Evolutionary conservation across 768 basidiomycete species (phyloP), one percentile per base, ranked within the genome.

Genomic region (Hypholoma sublateritium): DNA sequence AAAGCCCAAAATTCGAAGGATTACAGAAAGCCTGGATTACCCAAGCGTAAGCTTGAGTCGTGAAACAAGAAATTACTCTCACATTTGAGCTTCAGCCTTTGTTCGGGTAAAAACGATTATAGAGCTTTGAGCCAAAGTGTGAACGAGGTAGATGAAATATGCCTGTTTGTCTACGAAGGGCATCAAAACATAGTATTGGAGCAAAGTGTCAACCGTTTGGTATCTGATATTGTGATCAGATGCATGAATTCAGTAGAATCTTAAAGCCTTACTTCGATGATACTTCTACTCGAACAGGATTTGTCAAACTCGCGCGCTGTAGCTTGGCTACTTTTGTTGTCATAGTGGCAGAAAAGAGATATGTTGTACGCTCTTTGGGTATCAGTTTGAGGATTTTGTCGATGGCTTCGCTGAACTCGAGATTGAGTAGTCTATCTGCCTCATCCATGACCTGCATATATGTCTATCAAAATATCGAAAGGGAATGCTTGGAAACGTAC

Each of bases 271-370:
- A 95, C 95, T 96, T 98, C 67, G 89, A 83, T 6, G 91, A 89
- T 2, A 98, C 93, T 70, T 98, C 95, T 1, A 98, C 86, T 62
- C 90, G 83, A 22, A 95, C 85, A n/a, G 97, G 97, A 67, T 96
- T 95, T 32, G 84, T 83, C 67, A 98, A 77, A 77, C 93, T 95
- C 32, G 97, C 95, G 52, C 96, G 77, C 70, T 98, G 96, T 11
- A 99, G 79, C 72, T 98, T 98, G 11, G 91, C 93, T 3, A 99
- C 94, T 74, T 98, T 98, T 13, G 93, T 94, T 11, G 97, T 96
- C 96, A 99, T 98, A 19, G 96, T 98, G 5, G 96, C 97, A 12
- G 96, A 98, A 76, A 95, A 99, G 1, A 99, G 82, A 68, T 94
- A 98, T 2, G 97, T 99, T 28, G 89, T 91, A 11, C 97, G 84